phyloP scores from a whole-genome alignment of 306 rosid species.

The Delonix regia region DNA sequence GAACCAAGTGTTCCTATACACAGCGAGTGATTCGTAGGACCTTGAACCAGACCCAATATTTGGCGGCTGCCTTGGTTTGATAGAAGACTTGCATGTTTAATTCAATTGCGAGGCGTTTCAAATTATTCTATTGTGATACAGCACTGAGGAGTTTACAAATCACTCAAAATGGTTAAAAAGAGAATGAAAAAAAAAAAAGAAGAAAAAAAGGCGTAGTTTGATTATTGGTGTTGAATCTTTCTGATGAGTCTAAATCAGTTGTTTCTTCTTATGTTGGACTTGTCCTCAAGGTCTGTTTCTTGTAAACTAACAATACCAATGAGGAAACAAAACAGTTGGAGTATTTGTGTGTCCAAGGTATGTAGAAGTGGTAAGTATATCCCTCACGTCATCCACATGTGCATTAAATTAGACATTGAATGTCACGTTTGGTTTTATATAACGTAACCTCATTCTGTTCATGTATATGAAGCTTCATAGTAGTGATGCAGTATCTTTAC shows the following conservation, averaged over 20 bases:
- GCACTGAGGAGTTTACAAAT: not conserved
- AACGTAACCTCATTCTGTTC: no score
- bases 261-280: slow-evolving; percentile 36
- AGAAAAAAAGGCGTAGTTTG: not conserved
- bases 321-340: slow-evolving; percentile 42
- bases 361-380: slow-evolving; percentile 41
- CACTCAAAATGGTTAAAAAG: not conserved
- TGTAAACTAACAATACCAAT: slow-evolving; percentile 45
- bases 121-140: not conserved
- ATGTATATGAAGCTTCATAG: not conserved
- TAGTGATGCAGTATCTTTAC: not conserved
- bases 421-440: not conserved
- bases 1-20: no score
- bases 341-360: slow-evolving; percentile 32
- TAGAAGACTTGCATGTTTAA: not conserved
- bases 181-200: not conserved
- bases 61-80: not conserved
- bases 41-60: not conserved
- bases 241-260: slow-evolving; percentile 35
- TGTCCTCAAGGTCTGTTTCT: slow-evolving; percentile 42
- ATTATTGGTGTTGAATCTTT: slow-evolving; percentile 28
- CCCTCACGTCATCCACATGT: not conserved
- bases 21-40: not conserved
- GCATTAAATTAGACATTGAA: slow-evolving; percentile 3
- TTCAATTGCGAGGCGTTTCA: not conserved